Conservation (phyloP, 2,329 filamentous ascomycete genomes). For the Hymenoscyphus albidus region DNA sequence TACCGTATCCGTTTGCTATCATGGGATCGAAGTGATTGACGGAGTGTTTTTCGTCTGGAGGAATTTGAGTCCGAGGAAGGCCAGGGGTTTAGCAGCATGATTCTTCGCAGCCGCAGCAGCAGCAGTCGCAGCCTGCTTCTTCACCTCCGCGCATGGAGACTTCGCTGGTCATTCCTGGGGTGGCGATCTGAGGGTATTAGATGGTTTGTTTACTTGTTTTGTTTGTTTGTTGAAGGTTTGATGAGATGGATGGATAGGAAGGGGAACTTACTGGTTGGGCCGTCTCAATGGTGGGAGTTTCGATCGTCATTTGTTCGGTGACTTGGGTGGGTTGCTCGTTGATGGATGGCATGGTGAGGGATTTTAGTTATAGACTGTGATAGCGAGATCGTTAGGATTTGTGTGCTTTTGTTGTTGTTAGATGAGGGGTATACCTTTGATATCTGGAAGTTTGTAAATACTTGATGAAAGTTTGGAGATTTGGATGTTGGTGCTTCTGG, state of each 20-base stretch:
- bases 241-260: neutral
- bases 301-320: conserved; percentile 29
- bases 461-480: neutral
- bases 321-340: conserved; percentile 31
- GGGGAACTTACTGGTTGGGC: conserved; percentile 29
- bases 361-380: neutral
- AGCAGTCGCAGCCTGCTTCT: conserved; percentile 16
- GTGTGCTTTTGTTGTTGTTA: too few relatives aligned
- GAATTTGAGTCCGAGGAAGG: neutral
- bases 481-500: neutral
- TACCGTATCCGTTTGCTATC: too few relatives aligned
- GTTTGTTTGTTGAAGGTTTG: neutral
- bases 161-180: conserved; percentile 12
- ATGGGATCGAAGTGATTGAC: neutral
- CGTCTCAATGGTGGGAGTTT: conserved; percentile 22
- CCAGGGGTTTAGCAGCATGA: conserved; percentile 16
- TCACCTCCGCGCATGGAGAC: conserved; percentile 21
- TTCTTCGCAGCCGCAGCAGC: conserved; percentile 19
- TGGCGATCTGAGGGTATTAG: conserved; percentile 16
- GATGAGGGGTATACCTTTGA: neutral
- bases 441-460: neutral
- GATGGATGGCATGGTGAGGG: conserved; percentile 26
- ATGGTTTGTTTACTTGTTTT: neutral
- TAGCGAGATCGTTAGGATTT: neutral
- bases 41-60: too few relatives aligned